Conservation (phyloP, 2,329 filamentous ascomycete genomes). For the Microdochium paspali region DNA sequence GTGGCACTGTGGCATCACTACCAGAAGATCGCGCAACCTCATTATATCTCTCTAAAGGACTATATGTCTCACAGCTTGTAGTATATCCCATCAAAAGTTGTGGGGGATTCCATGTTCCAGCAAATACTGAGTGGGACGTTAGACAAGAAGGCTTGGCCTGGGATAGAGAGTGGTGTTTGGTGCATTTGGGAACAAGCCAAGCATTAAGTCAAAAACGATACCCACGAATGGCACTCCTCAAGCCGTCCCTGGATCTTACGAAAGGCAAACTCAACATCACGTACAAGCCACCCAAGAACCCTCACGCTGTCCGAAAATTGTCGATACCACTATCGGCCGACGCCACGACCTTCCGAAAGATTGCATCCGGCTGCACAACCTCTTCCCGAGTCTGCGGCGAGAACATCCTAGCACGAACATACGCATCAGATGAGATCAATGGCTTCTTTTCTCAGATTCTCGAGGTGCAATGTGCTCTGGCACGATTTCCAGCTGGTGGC, state of each 20-base stretch:
- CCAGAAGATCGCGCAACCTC: conserved; percentile 3
- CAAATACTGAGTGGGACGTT: conserved; percentile 61
- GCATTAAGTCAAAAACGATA: conserved; percentile 84
- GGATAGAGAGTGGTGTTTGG: conserved; percentile 94
- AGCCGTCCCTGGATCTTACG: conserved; percentile 63
- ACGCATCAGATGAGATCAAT: conserved; percentile 56
- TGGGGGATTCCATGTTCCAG: conserved; percentile 64
- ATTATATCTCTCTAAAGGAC: conserved; percentile 11
- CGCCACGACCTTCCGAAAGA: conserved; percentile 41
- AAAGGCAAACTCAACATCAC: conserved; percentile 54
- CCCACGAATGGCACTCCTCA: conserved; percentile 77
- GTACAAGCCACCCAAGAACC: conserved; percentile 26
- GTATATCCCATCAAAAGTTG: conserved; percentile 96
- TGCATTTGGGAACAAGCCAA: conserved; percentile 77
- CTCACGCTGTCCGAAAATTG: conserved; percentile 22
- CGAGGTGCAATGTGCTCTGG: conserved; percentile 72
- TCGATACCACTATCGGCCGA: conserved; percentile 59
- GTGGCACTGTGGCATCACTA: no score
- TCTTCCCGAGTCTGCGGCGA: conserved; percentile 78
- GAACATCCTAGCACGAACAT: conserved; percentile 59
- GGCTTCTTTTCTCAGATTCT: conserved; percentile 70
- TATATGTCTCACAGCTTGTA: conserved; percentile 54
- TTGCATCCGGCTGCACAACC: conserved; percentile 26
- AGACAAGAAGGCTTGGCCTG: conserved; percentile 76
- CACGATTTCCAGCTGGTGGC: conserved; percentile 67